Base-by-base conservation (phyloP, 148 eudicot genomes). In the Rhododendron mucronatum region DNA sequence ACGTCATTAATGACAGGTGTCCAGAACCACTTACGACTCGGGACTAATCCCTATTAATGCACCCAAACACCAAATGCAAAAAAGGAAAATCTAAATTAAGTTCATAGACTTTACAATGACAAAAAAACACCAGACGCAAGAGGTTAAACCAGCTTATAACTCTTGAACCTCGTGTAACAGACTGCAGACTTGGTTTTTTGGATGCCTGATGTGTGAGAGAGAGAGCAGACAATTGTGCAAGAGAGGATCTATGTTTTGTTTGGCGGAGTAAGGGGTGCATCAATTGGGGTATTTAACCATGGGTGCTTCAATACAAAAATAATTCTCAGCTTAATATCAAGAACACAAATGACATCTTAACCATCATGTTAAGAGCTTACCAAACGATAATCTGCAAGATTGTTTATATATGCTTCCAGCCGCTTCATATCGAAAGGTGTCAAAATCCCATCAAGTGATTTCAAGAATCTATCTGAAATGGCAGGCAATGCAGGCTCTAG, bases 371-470 rank as follows among this genome's bases (percentile, higher is more conserved):
- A 61, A 87, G 73, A 81, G 47, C 85, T 47, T 91, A 96, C 99
- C 96, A 87, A 84, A 81, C 78, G 93, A 88, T 82, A 91, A 88
- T 93, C 96, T 85, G 91, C 90, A 75, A 92, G 96, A 89, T 93
- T 93, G 84, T 90, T 94, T 41, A 94, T 83, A 82, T 94, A 97
- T 69, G 96, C 92, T 90, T 93, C 91, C 85, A 97, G 89, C 23
- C 91, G 85, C 88, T 89, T 88, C 97, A 97, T 87, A 88, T 88
- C 92, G 87, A 87, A 86, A 47, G 94, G 91, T 65, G 93, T 84
- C 74, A 93, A 41, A 79, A 85, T 80, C 83, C 83, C 90, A 75
- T 85, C 85, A 39, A 91, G 61, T 81, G 91, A 89, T 67, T 90
- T 90, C 81, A 89, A 86, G 86, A 57, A 87, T 84, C 76, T 88